Evolutionary conservation across 768 basidiomycete genomes (phyloP), one percentile per base, ranked within the genome.

Genomic region (Trametes villosa): DNA sequence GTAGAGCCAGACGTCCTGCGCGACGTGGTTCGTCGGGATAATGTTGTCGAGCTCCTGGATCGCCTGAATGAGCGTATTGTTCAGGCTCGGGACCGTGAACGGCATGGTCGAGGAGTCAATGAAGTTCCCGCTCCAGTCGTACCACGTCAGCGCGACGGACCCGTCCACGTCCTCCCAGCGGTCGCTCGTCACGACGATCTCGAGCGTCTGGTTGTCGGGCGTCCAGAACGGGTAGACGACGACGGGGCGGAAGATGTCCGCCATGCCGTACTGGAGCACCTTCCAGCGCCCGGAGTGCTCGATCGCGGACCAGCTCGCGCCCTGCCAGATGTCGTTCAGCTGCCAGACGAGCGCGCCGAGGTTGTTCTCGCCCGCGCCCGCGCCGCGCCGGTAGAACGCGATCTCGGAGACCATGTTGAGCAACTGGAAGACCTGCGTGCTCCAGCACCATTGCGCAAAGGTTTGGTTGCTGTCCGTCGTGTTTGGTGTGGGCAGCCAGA

Each of bases 381-480:
- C 82, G n/a, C 84, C 83, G 33, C 79, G 81, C 34, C 85, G 75
- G 71, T 86, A 86, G 76, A 78, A 86, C 7, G 83, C 79, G 41
- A 85, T 79, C 67, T 86, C 75, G n/a, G 83, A 76, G n/a, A 79
- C 75, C 76, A 85, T 84, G 45, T 81, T 79, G 77, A 86, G 79
- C 20, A 80, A 74, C 63, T 85, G 85, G 79, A 85, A 85, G 20
- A 85, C 63, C 64, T 86, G 85, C 3, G 84, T 85, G 69, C 82
- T 83, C 75, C 78, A 86, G 70, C 82, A 85, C 84, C 84, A 85
- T 66, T 85, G 83, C 0, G 84, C 81, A 68, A 86, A 86, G 0
- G 84, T 86, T 65, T 83, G 79, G 59, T 86, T 84, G 20, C 78
- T 57, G 65, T 83, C 75, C 18, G 77, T 60, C 1, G 80, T 82